Base-by-base conservation (phyloP, 805 yeast genomes). In the Candida nemodendra region DNA sequence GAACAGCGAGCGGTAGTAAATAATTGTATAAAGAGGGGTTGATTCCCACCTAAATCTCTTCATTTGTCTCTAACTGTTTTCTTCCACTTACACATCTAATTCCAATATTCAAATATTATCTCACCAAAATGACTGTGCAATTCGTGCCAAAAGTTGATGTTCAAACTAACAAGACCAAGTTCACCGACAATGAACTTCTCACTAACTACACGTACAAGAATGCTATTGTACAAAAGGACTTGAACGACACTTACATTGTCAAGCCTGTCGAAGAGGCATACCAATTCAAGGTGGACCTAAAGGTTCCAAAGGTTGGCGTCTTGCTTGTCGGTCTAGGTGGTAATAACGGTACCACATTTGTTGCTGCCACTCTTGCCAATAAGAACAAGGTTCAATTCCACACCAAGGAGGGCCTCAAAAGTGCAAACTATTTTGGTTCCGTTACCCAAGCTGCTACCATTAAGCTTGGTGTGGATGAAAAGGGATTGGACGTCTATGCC, bases 301-400 rank as follows among this genome's bases (percentile, higher is more conserved):
- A 72, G 40, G 78, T 81, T 30, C 95, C 96, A 53, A 88, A 83
- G 64, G 75, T 88, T 33, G 98, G 98, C 53, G 71, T 90, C 47
- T 66, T 90, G 79, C 73, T 91, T 46, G 97, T 90, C 24, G 98
- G 98, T 52, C 73, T 90, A 50, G 97, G 97, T 53, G 98, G 98
- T 65, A 90, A 90, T 73, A 90, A 90, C 59, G 98, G 97, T 64
- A 76, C 96, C 42, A 90, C 98, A 11, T 73, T 91, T 48, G 78
- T 89, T 38, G 89, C 91, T 30, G 82, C 96, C 8, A 72, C 81
- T 35, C 76, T 84, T 49, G 95, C 97, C 43, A 90, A 90, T 72
- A 87, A 82, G 56, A 74, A 85, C 61, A 74, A 84, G 45, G 62
- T 90, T 47, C 65, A 77, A 35, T 90, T 90, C 69, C 79, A 85